Percentiles rank a stretch among this genome's conserved stretches.
These are phyloP conservation scores for Vachellia pachyceras DNA, from an alignment of 306 rosid genomes.

Conservation along the genomic window DNA sequence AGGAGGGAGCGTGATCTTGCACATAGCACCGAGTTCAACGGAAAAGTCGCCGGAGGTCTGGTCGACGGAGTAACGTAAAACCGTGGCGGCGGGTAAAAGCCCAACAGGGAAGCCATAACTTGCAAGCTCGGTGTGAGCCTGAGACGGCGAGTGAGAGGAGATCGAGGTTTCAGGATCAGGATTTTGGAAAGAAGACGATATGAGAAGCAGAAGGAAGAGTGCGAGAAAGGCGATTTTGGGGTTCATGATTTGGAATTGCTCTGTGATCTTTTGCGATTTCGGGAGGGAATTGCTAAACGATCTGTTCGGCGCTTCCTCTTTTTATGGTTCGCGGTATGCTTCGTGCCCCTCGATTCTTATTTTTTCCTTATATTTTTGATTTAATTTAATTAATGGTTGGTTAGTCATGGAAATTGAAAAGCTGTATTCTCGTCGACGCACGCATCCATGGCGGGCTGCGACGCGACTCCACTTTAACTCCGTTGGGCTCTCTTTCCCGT, in stretches of 20 bases:
- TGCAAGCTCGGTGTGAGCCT: constrained; percentile 75
- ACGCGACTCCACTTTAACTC: too few species aligned
- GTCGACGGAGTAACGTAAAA: constrained; percentile 59
- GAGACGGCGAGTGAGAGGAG: constrained; percentile 36
- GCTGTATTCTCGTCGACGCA: background rate
- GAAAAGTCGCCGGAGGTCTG: constrained; percentile 70
- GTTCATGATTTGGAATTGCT: constrained; percentile 42
- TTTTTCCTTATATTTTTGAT: background rate
- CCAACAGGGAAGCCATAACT: constrained; percentile 86
- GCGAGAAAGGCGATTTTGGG: constrained; percentile 36
- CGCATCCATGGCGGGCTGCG: too few species aligned
- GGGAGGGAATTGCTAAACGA: background rate
- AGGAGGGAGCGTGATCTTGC: constrained; percentile 95
- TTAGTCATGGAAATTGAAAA: background rate
- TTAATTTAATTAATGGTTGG: background rate
- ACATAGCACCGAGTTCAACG: constrained; percentile 68
- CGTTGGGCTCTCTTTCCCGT: background rate
- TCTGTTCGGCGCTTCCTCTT: background rate
- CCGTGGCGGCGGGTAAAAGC: constrained; percentile 75
- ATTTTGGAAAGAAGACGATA: constrained; percentile 53
- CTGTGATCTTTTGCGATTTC: background rate
- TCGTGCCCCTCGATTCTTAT: background rate
- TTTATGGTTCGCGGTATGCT: background rate
- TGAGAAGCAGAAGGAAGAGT: constrained; percentile 38
- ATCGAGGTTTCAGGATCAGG: constrained; percentile 47